Percentiles rank a stretch among this genome's conserved stretches.
Evolutionary conservation across 345 rosid genomes (phyloP).

Genomic region (Nephelium lappaceum): DNA sequence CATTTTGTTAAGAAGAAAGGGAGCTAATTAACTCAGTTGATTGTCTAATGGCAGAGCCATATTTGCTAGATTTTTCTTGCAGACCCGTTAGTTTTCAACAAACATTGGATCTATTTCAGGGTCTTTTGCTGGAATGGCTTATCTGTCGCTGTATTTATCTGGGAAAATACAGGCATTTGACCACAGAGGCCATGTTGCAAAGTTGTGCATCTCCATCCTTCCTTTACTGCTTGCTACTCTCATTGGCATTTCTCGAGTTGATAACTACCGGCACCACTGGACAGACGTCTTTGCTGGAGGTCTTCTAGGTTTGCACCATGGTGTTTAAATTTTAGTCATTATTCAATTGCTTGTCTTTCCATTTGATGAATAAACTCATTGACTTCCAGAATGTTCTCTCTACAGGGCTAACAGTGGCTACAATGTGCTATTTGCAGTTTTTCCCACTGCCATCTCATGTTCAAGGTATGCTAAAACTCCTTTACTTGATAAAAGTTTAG

Average conservation of each 20-base stretch:
- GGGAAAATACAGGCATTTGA: slow-evolving; percentile 78
- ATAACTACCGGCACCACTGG: slow-evolving; percentile 94
- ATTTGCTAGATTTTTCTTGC: not conserved
- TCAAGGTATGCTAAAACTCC: slow-evolving; percentile 38
- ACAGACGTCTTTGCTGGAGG: slow-evolving; percentile 84
- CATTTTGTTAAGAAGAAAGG: not conserved
- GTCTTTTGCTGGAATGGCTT: slow-evolving; percentile 73
- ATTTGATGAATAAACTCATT: not conserved
- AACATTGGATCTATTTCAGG: slow-evolving; percentile 37
- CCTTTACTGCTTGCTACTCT: slow-evolving; percentile 71
- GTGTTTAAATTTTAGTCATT: slow-evolving; percentile 4
- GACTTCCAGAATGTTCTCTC: slow-evolving; percentile 12
- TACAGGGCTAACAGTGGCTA: slow-evolving; percentile 57
- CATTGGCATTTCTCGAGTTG: slow-evolving; percentile 76
- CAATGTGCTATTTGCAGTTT: slow-evolving; percentile 77
- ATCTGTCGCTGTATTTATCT: slow-evolving; percentile 59
- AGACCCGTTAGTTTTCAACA: not conserved
- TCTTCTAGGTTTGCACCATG: slow-evolving; percentile 51
- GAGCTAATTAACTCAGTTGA: not conserved
- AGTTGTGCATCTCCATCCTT: slow-evolving; percentile 62
- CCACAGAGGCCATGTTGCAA: slow-evolving; percentile 68
- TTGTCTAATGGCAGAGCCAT: not conserved
- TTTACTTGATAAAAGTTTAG: not conserved
- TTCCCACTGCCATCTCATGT: slow-evolving; percentile 69
- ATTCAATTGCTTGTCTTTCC: not conserved